phyloP scores from a whole-genome alignment of 208 protist species.

The Crithidia sp. region DNA sequence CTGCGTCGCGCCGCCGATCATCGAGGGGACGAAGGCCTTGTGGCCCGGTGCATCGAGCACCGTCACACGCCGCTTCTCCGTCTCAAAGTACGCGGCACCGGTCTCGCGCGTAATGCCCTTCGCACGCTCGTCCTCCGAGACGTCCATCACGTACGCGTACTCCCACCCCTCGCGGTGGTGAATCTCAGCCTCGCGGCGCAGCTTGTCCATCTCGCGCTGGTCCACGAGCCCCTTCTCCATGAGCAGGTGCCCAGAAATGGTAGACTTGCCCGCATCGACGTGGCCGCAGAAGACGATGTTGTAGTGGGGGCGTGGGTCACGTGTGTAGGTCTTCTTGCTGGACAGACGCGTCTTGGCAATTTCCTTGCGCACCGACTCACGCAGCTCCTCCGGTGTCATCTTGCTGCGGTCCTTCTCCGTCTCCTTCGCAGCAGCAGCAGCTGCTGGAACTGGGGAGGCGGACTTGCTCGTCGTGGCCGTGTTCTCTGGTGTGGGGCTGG shows the following conservation, averaged over 20 bases:
- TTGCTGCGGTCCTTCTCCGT: slow-evolving; percentile 32
- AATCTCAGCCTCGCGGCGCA: slow-evolving; percentile 96
- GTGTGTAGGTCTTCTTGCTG: slow-evolving; percentile 71
- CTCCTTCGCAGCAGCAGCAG: slow-evolving; percentile 22
- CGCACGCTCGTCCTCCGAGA: slow-evolving; percentile 98
- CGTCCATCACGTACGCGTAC: slow-evolving; percentile 98
- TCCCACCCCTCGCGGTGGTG: slow-evolving; percentile 98
- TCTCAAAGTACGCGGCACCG: slow-evolving; percentile 97
- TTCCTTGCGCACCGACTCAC: slow-evolving; percentile 71
- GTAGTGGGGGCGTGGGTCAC: slow-evolving; percentile 94
- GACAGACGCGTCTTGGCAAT: slow-evolving; percentile 74
- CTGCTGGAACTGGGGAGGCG: slow-evolving; percentile 14
- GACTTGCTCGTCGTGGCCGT: slow-evolving; percentile 13
- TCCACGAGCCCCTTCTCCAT: slow-evolving; percentile 96
- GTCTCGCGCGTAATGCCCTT: slow-evolving; percentile 99
- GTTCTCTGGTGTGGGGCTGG: slow-evolving; percentile 2
- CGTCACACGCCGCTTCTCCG: slow-evolving; percentile 95
- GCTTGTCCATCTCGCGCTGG: slow-evolving; percentile 98
- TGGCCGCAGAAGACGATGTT: slow-evolving; percentile 99
- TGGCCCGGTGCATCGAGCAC: slow-evolving; percentile 99
- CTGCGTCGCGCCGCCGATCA: slow-evolving; percentile 98
- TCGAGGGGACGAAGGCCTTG: slow-evolving; percentile 99
- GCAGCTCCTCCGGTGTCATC: slow-evolving; percentile 67
- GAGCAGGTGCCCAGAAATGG: slow-evolving; percentile 97
- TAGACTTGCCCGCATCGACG: slow-evolving; percentile 99